Evolutionary conservation across 306 rosid species (phyloP), one percentile per base, ranked within the genome.

Genomic region (Medicago lupulina): DNA sequence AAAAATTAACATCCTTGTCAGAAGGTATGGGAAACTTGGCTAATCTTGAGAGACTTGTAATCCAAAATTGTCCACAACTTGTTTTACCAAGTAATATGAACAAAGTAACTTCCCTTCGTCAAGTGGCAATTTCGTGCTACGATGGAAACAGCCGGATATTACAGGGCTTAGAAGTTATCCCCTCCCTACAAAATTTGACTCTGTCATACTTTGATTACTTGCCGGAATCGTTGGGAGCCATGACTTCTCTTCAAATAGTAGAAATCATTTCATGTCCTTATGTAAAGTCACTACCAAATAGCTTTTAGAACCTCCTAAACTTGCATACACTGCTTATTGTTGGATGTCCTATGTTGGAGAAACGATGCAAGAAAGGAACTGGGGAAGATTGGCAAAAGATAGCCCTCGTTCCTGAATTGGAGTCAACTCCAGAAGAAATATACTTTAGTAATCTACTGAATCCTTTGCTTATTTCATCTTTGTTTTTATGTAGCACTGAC

Each of bases 311-410:
- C 4, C 31, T 28, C 31, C 3, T 28, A 28, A 28, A 28, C 31
- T 34, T 46, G 51, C 13, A 9, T 16, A 0, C 14, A 0, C 34
- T 64, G 15, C 0, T 0, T 21, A 79, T 72, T 16, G 0, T 0
- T 0, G 3, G 1, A 0, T 72, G 69, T 8, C 62, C 60, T 8
- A 5, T 2, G 19, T 13, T 64, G 69, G 11, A 41, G 61, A 41
- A 72, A 69, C 61, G 69, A 10, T 79, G 53, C 61, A 28, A 31
- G 41, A 51, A 17, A 11, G 61, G n/a, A 79, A 76, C 69, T 12
- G 68, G 80, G 9, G 12, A 76, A 31, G 70, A 77, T 28, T 68
- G 70, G 75, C 69, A 43, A 11, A 12, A n/a, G 62, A 21, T 57
- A 8, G 34, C 34, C 9, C 62, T 10, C 8, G 12, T 53, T 53